Conservation (phyloP, 179 eudicot genomes). For the Nepenthes alata region DNA sequence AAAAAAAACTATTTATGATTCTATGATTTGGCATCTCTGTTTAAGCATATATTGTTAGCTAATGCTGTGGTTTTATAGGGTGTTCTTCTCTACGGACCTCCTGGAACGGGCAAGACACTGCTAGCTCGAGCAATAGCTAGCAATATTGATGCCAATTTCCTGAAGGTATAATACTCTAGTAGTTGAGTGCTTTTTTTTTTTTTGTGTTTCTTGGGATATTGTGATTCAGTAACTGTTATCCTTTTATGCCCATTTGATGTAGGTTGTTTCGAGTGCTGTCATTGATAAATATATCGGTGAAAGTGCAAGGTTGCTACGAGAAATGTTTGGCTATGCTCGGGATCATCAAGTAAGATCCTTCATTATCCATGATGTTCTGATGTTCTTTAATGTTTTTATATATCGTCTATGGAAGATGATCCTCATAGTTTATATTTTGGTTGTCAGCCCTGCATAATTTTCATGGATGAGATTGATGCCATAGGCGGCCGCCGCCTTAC, state of each 20-base stretch:
- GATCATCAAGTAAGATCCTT: conserved; percentile 74
- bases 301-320: conserved; percentile 97
- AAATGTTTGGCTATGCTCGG: conserved; percentile 94
- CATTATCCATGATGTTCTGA: background rate
- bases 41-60: background rate
- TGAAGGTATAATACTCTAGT: conserved; percentile 38
- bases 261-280: conserved; percentile 99
- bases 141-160: conserved; percentile 94
- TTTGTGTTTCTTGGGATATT: background rate
- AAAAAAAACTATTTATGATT: background rate
- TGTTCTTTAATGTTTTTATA: too few relatives aligned
- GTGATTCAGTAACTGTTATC: background rate
- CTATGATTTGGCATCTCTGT: background rate
- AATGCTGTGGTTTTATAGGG: conserved; percentile 31
- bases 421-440: conserved; percentile 3
- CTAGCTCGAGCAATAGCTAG: conserved; percentile 99
- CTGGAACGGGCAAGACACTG: conserved; percentile 96
- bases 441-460: conserved; percentile 83
- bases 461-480: conserved; percentile 97
- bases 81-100: conserved; percentile 99
- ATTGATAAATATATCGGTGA: conserved; percentile 97
- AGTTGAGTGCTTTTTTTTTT: background rate
- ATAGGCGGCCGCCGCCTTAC: conserved; percentile 95
- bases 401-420: background rate
- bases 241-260: background rate